These are phyloP conservation scores for Nepenthes mirabilis DNA, from an alignment of 148 eudicot species.

Conservation along the genomic window DNA sequence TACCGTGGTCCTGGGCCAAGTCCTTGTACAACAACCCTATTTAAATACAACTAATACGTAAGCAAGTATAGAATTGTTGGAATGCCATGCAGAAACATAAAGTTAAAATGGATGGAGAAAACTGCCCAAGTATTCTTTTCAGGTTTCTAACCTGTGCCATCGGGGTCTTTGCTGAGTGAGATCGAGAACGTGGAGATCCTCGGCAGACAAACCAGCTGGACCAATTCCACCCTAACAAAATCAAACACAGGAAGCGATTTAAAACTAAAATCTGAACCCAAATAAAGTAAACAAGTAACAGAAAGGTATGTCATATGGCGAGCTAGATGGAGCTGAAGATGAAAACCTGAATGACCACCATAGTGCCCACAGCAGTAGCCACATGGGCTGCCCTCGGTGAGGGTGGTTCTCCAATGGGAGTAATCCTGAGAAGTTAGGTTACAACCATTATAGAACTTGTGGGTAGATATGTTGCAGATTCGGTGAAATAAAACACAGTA, in stretches of 20 bases:
- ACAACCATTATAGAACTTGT: background rate
- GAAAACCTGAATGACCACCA: slow-evolving; percentile 95
- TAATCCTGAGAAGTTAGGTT: slow-evolving; percentile 39
- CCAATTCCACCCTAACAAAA: slow-evolving; percentile 81
- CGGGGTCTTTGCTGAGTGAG: slow-evolving; percentile 91
- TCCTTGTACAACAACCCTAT: slow-evolving; percentile 98
- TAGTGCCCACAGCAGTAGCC: slow-evolving; percentile 96
- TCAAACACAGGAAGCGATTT: slow-evolving; percentile 3
- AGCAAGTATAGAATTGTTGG: slow-evolving; percentile 5
- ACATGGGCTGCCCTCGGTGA: slow-evolving; percentile 99
- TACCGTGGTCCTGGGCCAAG: slow-evolving; percentile 99
- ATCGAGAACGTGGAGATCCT: slow-evolving; percentile 98
- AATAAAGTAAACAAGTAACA: slow-evolving; percentile 3
- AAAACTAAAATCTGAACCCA: slow-evolving; percentile 1
- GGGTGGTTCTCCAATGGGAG: slow-evolving; percentile 96
- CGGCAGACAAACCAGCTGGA: slow-evolving; percentile 98
- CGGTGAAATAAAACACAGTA: background rate
- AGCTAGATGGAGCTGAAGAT: background rate
- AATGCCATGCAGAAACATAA: slow-evolving; percentile 2
- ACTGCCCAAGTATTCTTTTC: background rate
- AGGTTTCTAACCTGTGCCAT: slow-evolving; percentile 83
- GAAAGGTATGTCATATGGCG: background rate
- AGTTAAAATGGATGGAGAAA: background rate
- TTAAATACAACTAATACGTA: slow-evolving; percentile 8
- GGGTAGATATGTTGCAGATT: background rate